Evolutionary conservation across 441 rosid genomes (phyloP).

Genomic region (Pelargonium cotyledonis): DNA sequence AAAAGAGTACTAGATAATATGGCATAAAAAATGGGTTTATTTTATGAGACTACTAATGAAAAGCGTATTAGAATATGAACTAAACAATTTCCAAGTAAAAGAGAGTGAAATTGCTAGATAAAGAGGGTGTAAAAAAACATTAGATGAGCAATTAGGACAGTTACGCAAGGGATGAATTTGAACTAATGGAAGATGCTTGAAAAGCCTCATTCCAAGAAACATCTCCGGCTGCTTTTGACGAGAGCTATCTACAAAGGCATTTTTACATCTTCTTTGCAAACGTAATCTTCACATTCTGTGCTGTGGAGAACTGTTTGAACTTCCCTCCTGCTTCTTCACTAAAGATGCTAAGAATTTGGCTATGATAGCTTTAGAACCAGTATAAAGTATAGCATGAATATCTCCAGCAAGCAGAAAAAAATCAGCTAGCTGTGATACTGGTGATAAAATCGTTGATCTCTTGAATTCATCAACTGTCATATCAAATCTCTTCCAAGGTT

Average conservation of each 20-base stretch:
- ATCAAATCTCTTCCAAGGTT: conserved; percentile 96
- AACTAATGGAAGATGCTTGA: conserved; percentile 93
- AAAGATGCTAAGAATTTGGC: conserved; percentile 93
- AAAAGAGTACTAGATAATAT: not conserved
- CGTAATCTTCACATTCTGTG: conserved; percentile 86
- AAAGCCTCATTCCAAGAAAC: conserved; percentile 90
- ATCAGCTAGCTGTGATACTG: conserved; percentile 86
- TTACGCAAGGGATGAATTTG: conserved; percentile 64
- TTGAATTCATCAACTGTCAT: conserved; percentile 90
- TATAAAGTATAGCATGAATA: conserved; percentile 94
- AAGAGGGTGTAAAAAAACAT: not conserved
- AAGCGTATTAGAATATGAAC: too few relatives aligned
- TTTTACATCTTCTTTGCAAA: conserved; percentile 88
- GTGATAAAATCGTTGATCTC: conserved; percentile 77
- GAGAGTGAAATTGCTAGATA: not conserved
- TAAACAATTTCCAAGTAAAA: too few relatives aligned
- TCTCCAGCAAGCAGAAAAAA: conserved; percentile 93
- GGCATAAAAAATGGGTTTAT: not conserved
- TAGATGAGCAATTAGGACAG: not conserved
- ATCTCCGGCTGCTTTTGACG: conserved; percentile 97
- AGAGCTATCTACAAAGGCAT: conserved; percentile 84
- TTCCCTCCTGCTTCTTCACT: conserved; percentile 79
- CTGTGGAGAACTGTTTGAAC: conserved; percentile 83
- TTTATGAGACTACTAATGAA: not conserved
- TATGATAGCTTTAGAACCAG: conserved; percentile 99